A percentile compares a stretch with the other conserved stretches of the same genome.
These are phyloP conservation scores for Acorus calamus DNA, from an alignment of 106 monocot species.

Conservation along the genomic window DNA sequence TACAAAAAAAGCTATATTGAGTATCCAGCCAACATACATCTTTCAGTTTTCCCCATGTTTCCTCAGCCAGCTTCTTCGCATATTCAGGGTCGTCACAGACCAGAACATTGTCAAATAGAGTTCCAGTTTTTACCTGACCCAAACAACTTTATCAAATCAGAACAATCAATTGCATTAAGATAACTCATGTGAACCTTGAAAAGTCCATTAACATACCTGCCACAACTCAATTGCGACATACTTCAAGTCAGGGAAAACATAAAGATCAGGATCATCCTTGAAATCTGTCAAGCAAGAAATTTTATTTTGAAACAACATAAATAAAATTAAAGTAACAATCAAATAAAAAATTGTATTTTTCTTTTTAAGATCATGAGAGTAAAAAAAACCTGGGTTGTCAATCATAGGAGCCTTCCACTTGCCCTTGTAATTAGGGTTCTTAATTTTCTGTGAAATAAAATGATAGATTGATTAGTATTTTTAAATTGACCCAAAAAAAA, in stretches of 20 bases:
- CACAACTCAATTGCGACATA: constrained; percentile 59
- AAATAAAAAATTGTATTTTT: background rate
- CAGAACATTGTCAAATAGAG: constrained; percentile 71
- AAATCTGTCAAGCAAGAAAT: constrained; percentile 37
- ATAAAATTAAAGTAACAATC: background rate
- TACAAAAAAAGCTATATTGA: background rate
- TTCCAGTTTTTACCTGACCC: constrained; percentile 62
- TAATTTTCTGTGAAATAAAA: constrained; percentile 32
- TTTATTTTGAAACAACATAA: background rate
- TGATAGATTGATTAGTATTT: no score
- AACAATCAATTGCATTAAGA: no score
- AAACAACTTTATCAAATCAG: background rate
- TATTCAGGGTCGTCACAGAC: constrained; percentile 80
- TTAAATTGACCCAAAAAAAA: background rate
- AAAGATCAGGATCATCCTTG: constrained; percentile 60
- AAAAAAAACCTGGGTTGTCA: constrained; percentile 43
- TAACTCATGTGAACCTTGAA: no score
- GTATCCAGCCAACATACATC: constrained; percentile 23
- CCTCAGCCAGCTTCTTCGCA: constrained; percentile 71
- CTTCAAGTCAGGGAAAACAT: constrained; percentile 56
- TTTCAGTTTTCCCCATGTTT: constrained; percentile 55
- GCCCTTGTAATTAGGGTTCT: constrained; percentile 77
- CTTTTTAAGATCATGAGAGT: background rate
- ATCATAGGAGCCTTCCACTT: constrained; percentile 90
- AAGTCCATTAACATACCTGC: constrained; percentile 7